These are phyloP conservation scores for Lophiotrema nucula DNA, from an alignment of 495 filamentous ascomycete species.

Conservation along the genomic window DNA sequence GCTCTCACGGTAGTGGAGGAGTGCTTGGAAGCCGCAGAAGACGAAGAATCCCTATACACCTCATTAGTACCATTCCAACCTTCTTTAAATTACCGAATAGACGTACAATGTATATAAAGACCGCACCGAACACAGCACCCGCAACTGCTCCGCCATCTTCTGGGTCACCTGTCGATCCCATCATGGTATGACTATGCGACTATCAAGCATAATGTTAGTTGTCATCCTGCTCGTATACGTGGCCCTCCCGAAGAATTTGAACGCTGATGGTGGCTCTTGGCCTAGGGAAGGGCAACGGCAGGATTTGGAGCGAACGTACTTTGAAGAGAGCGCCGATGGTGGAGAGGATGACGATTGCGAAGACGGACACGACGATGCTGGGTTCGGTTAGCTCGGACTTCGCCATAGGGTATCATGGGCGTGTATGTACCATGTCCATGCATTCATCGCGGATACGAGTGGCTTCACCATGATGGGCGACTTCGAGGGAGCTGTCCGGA, in stretches of 20 bases:
- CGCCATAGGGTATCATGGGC: neutral
- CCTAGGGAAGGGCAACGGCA: too few relatives aligned
- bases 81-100: neutral
- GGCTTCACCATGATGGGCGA: slow-evolving; percentile 74
- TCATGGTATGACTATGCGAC: slow-evolving; percentile 74
- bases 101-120: slow-evolving; percentile 79
- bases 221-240: neutral
- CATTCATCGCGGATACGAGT: slow-evolving; percentile 82
- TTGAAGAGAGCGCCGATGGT: slow-evolving; percentile 77
- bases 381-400: neutral
- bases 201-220: slow-evolving; percentile 34
- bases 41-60: slow-evolving; percentile 71
- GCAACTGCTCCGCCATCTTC: slow-evolving; percentile 74
- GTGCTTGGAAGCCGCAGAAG: slow-evolving; percentile 84
- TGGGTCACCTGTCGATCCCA: slow-evolving; percentile 66
- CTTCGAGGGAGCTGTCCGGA: neutral
- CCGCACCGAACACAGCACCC: slow-evolving; percentile 76
- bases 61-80: slow-evolving; percentile 18
- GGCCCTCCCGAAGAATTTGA: too few relatives aligned
- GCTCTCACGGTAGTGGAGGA: slow-evolving; percentile 72
- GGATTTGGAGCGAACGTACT: slow-evolving; percentile 45
- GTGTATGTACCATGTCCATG: slow-evolving; percentile 77
- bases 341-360: slow-evolving; percentile 84
- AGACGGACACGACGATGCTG: slow-evolving; percentile 83
- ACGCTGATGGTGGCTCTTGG: too few relatives aligned